These are phyloP conservation scores for Fusarium sp. DNA, from an alignment of 2,329 filamentous ascomycete species.

Conservation along the genomic window DNA sequence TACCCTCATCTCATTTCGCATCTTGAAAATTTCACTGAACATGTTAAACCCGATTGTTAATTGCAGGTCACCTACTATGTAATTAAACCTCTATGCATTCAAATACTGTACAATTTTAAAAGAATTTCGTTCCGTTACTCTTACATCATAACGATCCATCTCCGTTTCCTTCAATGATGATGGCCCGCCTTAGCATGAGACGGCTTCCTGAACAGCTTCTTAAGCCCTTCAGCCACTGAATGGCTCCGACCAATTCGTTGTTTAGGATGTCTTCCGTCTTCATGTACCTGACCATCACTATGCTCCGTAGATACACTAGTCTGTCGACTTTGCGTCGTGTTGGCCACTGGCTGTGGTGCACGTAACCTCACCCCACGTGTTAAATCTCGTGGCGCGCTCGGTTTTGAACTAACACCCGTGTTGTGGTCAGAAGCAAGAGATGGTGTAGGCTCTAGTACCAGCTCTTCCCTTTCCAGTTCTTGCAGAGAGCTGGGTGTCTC, in stretches of 20 bases:
- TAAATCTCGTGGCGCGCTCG: neutral
- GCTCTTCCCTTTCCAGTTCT: slow-evolving; percentile 16
- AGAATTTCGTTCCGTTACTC: neutral
- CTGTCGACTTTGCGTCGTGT: slow-evolving; percentile 11
- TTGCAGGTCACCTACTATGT: neutral
- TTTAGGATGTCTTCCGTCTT: slow-evolving; percentile 13
- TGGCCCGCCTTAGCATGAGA: slow-evolving; percentile 15
- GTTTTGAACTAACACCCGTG: slow-evolving; percentile 1
- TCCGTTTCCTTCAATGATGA: neutral
- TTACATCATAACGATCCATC: slow-evolving; percentile 6
- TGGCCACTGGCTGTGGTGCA: slow-evolving; percentile 14
- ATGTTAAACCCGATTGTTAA: neutral
- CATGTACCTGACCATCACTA: neutral
- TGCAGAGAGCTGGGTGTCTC: slow-evolving; percentile 9
- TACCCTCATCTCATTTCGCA: neutral
- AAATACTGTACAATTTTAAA: neutral
- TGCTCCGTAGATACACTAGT: slow-evolving; percentile 13
- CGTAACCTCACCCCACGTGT: neutral
- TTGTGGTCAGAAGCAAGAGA: slow-evolving; percentile 14
- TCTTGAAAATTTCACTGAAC: neutral
- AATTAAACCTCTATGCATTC: neutral
- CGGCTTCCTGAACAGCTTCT: slow-evolving; percentile 55
- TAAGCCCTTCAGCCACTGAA: slow-evolving; percentile 53
- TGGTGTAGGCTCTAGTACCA: slow-evolving; percentile 15
- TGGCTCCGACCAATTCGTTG: slow-evolving; percentile 46